Conservation (phyloP, 2,329 filamentous ascomycete species). For the Fusarium sp. region DNA sequence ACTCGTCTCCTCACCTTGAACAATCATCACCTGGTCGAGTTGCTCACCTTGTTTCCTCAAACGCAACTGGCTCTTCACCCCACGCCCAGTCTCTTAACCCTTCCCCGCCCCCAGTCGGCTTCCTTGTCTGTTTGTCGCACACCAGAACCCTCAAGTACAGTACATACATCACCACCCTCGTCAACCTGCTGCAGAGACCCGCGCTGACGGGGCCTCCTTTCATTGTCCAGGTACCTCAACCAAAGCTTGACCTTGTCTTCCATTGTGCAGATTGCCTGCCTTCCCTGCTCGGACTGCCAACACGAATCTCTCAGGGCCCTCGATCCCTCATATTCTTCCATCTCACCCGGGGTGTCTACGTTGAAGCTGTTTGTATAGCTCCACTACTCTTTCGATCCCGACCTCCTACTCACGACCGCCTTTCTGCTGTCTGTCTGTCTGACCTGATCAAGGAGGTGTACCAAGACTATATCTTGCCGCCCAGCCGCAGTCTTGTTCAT, state of each 20-base stretch:
- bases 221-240: conserved; percentile 15
- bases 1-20: conserved; percentile 48
- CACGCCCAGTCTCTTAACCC: conserved; percentile 36
- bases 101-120: conserved; percentile 24
- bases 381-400: conserved; percentile 47
- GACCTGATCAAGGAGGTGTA: conserved; percentile 40
- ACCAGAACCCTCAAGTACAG: conserved; percentile 28
- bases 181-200: conserved; percentile 37
- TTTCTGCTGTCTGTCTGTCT: conserved; percentile 42
- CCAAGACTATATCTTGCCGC: conserved; percentile 41
- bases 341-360: conserved; percentile 35
- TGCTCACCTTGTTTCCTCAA: conserved; percentile 44
- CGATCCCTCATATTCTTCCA: conserved; percentile 35
- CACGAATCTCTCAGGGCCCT: conserved; percentile 30
- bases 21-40: conserved; percentile 39
- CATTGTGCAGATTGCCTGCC: conserved; percentile 26
- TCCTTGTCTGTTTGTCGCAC: conserved; percentile 27
- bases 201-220: conserved; percentile 39
- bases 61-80: conserved; percentile 36
- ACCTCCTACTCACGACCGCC: conserved; percentile 45
- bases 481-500: conserved; percentile 21
- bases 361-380: conserved; percentile 29
- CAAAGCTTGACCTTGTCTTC: conserved; percentile 1
- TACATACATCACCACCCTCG: conserved; percentile 25
- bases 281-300: conserved; percentile 24